A percentile compares a stretch with the other conserved stretches of the same genome.
phyloP scores from a whole-genome alignment of 169 alveolate species.

The Plasmodium falciparum region DNA sequence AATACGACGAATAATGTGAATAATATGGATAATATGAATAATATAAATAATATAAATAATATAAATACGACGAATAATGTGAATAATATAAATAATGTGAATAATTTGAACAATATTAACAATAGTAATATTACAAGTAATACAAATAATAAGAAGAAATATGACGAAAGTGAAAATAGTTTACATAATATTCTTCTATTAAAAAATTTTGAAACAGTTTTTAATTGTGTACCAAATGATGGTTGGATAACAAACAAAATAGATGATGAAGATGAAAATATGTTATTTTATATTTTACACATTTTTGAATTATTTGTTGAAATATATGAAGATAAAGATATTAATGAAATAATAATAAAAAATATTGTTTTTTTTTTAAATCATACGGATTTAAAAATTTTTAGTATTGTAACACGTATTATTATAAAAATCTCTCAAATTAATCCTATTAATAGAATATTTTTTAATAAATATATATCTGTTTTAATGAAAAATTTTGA shows the following conservation, averaged over 20 bases:
- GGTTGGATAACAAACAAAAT: constrained; percentile 59
- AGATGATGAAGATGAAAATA: constrained; percentile 70
- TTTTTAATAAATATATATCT: constrained; percentile 66
- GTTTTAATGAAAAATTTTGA: constrained; percentile 66
- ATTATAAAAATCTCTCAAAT: constrained; percentile 34
- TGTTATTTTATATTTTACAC: constrained; percentile 29
- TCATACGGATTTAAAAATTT: constrained; percentile 29
- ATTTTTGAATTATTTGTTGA: constrained; percentile 42
- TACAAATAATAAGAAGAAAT: background rate
- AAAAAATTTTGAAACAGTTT: constrained; percentile 56
- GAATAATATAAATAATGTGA: no score
- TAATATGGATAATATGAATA: no score
- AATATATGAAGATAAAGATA: constrained; percentile 57
- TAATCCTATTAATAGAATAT: constrained; percentile 43
- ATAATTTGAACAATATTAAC: no score
- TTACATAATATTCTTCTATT: constrained; percentile 16
- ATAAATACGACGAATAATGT: background rate
- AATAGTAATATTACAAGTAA: no score
- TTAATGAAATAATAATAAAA: constrained; percentile 33
- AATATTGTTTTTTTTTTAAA: constrained; percentile 61
- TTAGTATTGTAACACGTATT: constrained; percentile 60
- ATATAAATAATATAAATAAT: no score
- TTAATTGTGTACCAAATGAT: constrained; percentile 40
- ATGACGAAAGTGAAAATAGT: constrained; percentile 7
- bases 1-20: background rate